Evolutionary conservation across 345 rosid genomes (phyloP).

Genomic region (Nasturtium officinale): DNA sequence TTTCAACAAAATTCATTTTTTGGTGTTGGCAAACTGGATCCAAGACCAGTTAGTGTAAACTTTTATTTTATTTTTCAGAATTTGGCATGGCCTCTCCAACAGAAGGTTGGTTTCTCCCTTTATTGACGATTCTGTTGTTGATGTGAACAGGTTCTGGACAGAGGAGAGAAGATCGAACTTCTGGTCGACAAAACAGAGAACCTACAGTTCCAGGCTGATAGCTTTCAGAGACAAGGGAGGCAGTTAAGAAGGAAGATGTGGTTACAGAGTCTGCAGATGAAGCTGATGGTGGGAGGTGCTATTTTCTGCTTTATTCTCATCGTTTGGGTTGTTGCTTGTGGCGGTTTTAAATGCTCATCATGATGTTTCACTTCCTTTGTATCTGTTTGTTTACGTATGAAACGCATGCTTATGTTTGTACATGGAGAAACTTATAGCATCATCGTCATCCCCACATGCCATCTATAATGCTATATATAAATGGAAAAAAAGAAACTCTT

Average conservation of each 20-base stretch:
- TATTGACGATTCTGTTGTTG: background rate
- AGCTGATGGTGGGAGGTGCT: conserved; percentile 78
- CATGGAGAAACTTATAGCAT: conserved; percentile 25
- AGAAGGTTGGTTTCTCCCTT: background rate
- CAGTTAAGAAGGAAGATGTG: conserved; percentile 94
- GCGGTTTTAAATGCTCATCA: conserved; percentile 72
- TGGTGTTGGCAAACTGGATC: background rate
- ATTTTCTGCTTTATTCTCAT: conserved; percentile 59
- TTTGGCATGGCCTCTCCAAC: background rate
- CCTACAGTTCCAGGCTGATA: conserved; percentile 94
- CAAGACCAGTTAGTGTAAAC: background rate
- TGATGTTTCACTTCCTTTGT: conserved; percentile 32
- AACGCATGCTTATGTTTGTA: conserved; percentile 37
- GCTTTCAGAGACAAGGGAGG: conserved; percentile 98
- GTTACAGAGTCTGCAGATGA: conserved; percentile 86
- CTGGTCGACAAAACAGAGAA: conserved; percentile 90
- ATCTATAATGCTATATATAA: background rate
- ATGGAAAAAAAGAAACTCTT: background rate
- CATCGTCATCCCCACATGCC: conserved; percentile 28
- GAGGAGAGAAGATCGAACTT: conserved; percentile 94
- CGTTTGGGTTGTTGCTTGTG: conserved; percentile 70
- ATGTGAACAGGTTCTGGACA: conserved; percentile 74
- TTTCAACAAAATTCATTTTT: background rate
- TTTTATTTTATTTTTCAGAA: no score
- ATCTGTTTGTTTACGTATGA: conserved; percentile 5